Evolutionary conservation across 2,329 filamentous ascomycete species (phyloP), one percentile per base, ranked within the genome.

Genomic region (Monosporascus sp.): DNA sequence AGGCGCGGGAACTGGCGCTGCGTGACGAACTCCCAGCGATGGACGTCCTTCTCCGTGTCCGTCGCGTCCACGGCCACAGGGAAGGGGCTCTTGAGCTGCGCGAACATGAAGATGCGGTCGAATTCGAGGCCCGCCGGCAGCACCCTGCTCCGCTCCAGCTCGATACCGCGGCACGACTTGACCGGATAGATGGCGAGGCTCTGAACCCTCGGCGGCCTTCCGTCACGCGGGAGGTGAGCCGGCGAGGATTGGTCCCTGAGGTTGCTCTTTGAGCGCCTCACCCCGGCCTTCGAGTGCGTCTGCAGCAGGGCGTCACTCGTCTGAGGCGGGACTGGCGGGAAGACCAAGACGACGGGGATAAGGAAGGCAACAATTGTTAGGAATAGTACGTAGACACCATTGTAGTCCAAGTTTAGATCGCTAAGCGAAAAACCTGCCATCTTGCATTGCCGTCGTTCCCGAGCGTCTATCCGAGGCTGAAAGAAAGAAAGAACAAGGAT

Each of bases 101-200:
- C 90, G 66, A 97, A 89, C 47, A 84, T 87, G 73, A 91, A 96
- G 60, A 93, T 81, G 6, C 90, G 83, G 70, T 97, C 91, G 68
- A 87, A 88, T 66, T 87, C 81, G 52, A 96, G 76, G 2, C 91
- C 90, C 2, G 82, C 82, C 6, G 82, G 74, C 46, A 89, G 71
- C 17, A 94, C 78, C 51, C 82, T 79, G 55, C 81, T 82, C 55
- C 78, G 73, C 49, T 80, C 72, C 47, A 96, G 70, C 70, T 94
- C 89, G 51, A 96, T 83, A 27, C 87, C 88, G 52, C 75, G 76
- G 68, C 90, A 96, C 52, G 88, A 90, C 72, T 95, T 93, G 68
- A 96, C 73, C 1, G 92, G 91, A 68, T 94, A 93, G 55, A 91
- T 80, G 72, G 85, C 86, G 49, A 96, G 75, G 52, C 87, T 88